Conservation (phyloP, 1,284 basidiomycete species). For the Leccinum variabile region DNA sequence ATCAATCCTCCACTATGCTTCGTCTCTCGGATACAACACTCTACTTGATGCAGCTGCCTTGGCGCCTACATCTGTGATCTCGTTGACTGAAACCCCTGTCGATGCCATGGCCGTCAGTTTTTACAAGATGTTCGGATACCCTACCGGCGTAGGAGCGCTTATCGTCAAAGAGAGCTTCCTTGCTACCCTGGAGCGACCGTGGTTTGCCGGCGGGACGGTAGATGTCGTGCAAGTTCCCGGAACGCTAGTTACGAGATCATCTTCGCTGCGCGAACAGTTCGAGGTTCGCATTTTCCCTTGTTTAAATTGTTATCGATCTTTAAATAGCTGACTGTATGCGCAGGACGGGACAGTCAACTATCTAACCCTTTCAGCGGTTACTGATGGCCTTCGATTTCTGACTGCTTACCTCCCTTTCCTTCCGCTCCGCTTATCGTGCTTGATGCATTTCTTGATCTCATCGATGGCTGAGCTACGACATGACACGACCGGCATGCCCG, state of each 20-base stretch:
- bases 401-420: slow-evolving; percentile 75
- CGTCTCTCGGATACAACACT: slow-evolving; percentile 67
- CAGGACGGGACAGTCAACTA: slow-evolving; percentile 86
- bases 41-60: slow-evolving; percentile 80
- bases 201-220: slow-evolving; percentile 84
- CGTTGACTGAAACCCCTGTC: slow-evolving; percentile 61
- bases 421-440: slow-evolving; percentile 66
- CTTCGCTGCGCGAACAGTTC: slow-evolving; percentile 67
- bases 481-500: slow-evolving; percentile 53
- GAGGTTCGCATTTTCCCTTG: slow-evolving; percentile 50
- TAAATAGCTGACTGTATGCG: slow-evolving; percentile 15
- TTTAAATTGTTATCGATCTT: not conserved
- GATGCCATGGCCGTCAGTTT: slow-evolving; percentile 83
- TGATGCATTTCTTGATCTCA: slow-evolving; percentile 55
- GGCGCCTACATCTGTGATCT: slow-evolving; percentile 68
- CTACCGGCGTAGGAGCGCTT: slow-evolving; percentile 81
- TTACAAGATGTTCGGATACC: slow-evolving; percentile 89
- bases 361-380: slow-evolving; percentile 69
- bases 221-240: slow-evolving; percentile 80
- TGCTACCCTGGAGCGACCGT: slow-evolving; percentile 60
- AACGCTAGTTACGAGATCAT: slow-evolving; percentile 57
- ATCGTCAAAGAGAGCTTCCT: slow-evolving; percentile 72
- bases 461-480: slow-evolving; percentile 58
- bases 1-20: slow-evolving; percentile 58
- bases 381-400: slow-evolving; percentile 71